Evolutionary conservation across 2,329 filamentous ascomycete species (phyloP).

Genomic region (Botrytis hyacinthi): DNA sequence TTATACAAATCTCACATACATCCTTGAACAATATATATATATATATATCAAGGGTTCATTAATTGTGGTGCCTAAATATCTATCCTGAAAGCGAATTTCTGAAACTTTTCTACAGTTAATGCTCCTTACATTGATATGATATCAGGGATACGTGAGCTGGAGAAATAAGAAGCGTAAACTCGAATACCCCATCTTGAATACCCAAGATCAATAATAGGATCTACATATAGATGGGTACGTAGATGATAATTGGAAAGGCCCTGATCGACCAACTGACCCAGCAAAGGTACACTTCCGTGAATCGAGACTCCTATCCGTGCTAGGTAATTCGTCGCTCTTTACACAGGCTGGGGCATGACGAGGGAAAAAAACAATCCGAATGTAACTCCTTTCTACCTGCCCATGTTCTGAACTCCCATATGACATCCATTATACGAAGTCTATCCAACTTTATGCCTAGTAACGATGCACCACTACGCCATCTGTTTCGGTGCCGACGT

Average conservation of each 20-base stretch:
- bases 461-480: not conserved
- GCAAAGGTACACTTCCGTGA: not conserved
- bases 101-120: conserved; percentile 9
- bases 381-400: not conserved
- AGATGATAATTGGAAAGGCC: conserved; percentile 1
- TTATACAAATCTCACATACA: not conserved
- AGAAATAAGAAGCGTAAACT: not conserved
- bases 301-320: not conserved
- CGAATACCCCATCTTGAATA: not conserved
- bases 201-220: not conserved
- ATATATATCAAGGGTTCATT: conserved; percentile 14
- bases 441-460: conserved; percentile 9
- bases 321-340: not conserved
- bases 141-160: not conserved
- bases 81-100: conserved; percentile 8
- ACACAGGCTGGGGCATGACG: not conserved
- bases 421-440: not conserved
- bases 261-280: not conserved
- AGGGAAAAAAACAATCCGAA: not conserved
- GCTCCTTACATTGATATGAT: conserved; percentile 8
- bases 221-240: conserved; percentile 5
- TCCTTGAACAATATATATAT: conserved; percentile 12
- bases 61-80: conserved; percentile 15
- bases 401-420: not conserved
- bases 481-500: not conserved